Percentiles rank a stretch among this genome's conserved stretches.
These are phyloP conservation scores for Coniochaeta hoffmannii DNA, from an alignment of 2,329 filamentous ascomycete species.

Conservation along the genomic window DNA sequence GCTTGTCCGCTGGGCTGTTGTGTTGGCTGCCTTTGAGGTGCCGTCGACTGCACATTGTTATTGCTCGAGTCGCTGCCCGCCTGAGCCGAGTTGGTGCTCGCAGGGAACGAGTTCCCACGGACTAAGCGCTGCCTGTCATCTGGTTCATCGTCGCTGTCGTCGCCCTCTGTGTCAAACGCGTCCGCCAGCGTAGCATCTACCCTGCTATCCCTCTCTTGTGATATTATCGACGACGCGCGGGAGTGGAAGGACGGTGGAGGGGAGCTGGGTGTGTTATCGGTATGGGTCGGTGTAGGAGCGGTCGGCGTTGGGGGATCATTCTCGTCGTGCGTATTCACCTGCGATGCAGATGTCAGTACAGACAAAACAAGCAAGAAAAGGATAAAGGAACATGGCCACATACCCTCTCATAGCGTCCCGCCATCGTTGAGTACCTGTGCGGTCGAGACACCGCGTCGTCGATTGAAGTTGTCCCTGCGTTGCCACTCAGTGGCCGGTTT, in stretches of 20 bases:
- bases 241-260: slow-evolving; percentile 85
- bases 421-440: slow-evolving; percentile 29
- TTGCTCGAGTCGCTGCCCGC: slow-evolving; percentile 6
- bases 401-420: slow-evolving; percentile 53
- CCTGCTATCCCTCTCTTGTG: slow-evolving; percentile 31
- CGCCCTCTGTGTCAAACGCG: slow-evolving; percentile 80
- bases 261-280: slow-evolving; percentile 43
- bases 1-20: slow-evolving; percentile 13
- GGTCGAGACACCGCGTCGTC: slow-evolving; percentile 7
- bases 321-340: slow-evolving; percentile 54
- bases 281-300: slow-evolving; percentile 21
- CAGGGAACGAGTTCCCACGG: slow-evolving; percentile 45
- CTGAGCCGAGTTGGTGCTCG: slow-evolving; percentile 14
- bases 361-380: neutral
- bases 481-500: neutral
- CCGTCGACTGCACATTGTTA: slow-evolving; percentile 8
- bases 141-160: slow-evolving; percentile 64
- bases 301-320: slow-evolving; percentile 36
- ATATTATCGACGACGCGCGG: slow-evolving; percentile 61
- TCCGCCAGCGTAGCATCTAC: slow-evolving; percentile 82
- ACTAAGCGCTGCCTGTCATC: slow-evolving; percentile 86
- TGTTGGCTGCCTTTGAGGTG: slow-evolving; percentile 22
- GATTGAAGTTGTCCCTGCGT: neutral
- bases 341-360: slow-evolving; percentile 3
- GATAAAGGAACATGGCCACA: slow-evolving; percentile 15